Evolutionary conservation across 2,329 filamentous ascomycete genomes (phyloP).

Genomic region (Nothophoma quercina): DNA sequence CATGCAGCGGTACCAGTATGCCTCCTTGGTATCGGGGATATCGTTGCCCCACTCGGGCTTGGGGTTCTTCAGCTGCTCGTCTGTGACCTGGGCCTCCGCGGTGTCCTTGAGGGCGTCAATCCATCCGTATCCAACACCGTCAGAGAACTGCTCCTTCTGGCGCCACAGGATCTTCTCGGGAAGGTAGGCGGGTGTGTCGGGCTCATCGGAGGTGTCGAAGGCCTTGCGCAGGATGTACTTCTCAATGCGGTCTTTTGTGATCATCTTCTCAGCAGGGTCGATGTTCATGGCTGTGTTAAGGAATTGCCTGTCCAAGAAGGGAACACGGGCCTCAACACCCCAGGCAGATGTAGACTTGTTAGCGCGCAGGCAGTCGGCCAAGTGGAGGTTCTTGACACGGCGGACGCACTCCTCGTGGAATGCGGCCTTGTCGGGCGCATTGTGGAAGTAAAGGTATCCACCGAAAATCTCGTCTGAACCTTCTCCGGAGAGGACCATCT

Average conservation of each 20-base stretch:
- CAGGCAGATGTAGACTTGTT: slow-evolving; percentile 99
- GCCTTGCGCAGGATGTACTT: slow-evolving; percentile 99
- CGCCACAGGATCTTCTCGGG: slow-evolving; percentile 95
- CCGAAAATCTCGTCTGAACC: slow-evolving; percentile 98
- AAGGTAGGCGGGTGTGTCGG: slow-evolving; percentile 82
- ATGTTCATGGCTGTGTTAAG: slow-evolving; percentile 92
- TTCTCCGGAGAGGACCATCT: slow-evolving; percentile 98
- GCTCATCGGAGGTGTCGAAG: slow-evolving; percentile 91
- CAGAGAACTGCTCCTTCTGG: slow-evolving; percentile 99
- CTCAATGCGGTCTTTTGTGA: slow-evolving; percentile 81
- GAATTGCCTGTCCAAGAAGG: slow-evolving; percentile 98
- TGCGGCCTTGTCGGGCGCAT: slow-evolving; percentile 85
- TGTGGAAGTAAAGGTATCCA: slow-evolving; percentile 98
- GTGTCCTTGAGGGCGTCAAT: slow-evolving; percentile 97
- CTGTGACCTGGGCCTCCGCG: slow-evolving; percentile 86
- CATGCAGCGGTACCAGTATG: slow-evolving; percentile 97
- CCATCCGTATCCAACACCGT: slow-evolving; percentile 98
- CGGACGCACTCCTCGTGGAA: slow-evolving; percentile 96
- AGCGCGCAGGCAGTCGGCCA: slow-evolving; percentile 94
- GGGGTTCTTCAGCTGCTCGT: slow-evolving; percentile 99
- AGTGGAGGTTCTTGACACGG: slow-evolving; percentile 93
- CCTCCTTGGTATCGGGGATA: slow-evolving; percentile 95
- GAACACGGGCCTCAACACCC: slow-evolving; percentile 97
- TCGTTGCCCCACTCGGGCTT: slow-evolving; percentile 95
- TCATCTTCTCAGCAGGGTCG: slow-evolving; percentile 91